Percentiles rank a stretch among this genome's conserved stretches.
These are phyloP conservation scores for Herpetomonas samuelpessoai DNA, from an alignment of 208 protist species.

Conservation along the genomic window DNA sequence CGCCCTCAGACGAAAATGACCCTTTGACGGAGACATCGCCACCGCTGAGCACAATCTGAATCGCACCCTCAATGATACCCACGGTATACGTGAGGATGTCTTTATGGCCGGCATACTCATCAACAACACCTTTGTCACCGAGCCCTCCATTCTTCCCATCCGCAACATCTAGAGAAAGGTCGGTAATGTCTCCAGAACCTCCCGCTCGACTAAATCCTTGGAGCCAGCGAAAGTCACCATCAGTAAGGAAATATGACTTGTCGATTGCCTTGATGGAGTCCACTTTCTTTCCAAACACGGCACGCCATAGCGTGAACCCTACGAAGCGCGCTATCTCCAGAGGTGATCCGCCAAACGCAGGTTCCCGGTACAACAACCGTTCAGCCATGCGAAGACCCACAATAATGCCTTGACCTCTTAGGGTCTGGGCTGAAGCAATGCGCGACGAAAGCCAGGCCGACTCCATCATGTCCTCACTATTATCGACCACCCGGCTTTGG, in stretches of 20 bases:
- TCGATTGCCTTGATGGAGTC: slow-evolving; percentile 70
- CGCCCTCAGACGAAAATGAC: slow-evolving; percentile 47
- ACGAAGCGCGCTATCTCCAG: slow-evolving; percentile 67
- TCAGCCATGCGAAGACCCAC: slow-evolving; percentile 68
- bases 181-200: slow-evolving; percentile 3
- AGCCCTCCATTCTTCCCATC: slow-evolving; percentile 4
- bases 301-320: slow-evolving; percentile 61
- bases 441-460: slow-evolving; percentile 9
- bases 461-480: slow-evolving; percentile 16
- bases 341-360: slow-evolving; percentile 49
- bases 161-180: background rate
- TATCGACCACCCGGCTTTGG: slow-evolving; percentile 5
- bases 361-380: slow-evolving; percentile 70
- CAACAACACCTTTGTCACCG: background rate
- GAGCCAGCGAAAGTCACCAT: slow-evolving; percentile 63
- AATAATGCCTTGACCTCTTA: slow-evolving; percentile 60
- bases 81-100: slow-evolving; percentile 44
- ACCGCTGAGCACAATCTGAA: slow-evolving; percentile 35
- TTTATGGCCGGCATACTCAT: slow-evolving; percentile 15
- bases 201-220: slow-evolving; percentile 46
- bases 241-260: slow-evolving; percentile 54
- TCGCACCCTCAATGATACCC: slow-evolving; percentile 39
- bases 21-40: slow-evolving; percentile 31
- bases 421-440: slow-evolving; percentile 17
- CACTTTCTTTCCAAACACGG: slow-evolving; percentile 69